Conservation (phyloP, 148 eudicot species). For the Fallopia convolvulus region DNA sequence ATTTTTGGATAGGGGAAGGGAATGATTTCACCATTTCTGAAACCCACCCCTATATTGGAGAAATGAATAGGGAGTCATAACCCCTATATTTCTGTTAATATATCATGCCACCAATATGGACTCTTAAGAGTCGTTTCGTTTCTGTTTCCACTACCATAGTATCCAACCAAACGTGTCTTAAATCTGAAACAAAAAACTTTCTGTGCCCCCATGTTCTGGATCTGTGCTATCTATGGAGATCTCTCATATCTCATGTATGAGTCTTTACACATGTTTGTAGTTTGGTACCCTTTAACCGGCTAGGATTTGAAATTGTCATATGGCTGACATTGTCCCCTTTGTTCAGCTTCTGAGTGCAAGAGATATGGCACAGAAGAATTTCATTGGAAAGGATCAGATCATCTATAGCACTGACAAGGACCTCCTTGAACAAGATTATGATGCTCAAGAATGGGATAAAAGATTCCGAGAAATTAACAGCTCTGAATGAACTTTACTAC, state of each 20-base stretch:
- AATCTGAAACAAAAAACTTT: background rate
- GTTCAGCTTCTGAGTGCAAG: conserved; percentile 83
- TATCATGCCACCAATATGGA: too few species aligned
- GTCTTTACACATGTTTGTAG: too few species aligned
- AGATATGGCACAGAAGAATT: conserved; percentile 85
- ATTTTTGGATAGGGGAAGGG: too few species aligned
- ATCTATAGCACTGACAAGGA: conserved; percentile 82
- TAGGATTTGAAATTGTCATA: background rate
- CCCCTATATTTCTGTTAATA: too few species aligned
- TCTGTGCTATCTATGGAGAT: too few species aligned
- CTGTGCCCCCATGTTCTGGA: background rate
- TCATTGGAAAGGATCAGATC: conserved; percentile 73
- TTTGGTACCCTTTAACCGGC: background rate
- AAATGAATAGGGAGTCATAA: too few species aligned
- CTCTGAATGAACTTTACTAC: background rate
- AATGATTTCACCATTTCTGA: too few species aligned
- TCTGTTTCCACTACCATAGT: too few species aligned
- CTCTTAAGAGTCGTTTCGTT: too few species aligned
- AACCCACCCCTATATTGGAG: too few species aligned
- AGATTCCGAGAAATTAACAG: conserved; percentile 47
- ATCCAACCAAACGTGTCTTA: too few species aligned
- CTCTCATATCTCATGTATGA: background rate
- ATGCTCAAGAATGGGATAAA: conserved; percentile 68
- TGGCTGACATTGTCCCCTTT: conserved; percentile 13
- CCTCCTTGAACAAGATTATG: conserved; percentile 74